phyloP scores from a whole-genome alignment of 1,139 yeast species.

The Wickerhamomyces sp. region DNA sequence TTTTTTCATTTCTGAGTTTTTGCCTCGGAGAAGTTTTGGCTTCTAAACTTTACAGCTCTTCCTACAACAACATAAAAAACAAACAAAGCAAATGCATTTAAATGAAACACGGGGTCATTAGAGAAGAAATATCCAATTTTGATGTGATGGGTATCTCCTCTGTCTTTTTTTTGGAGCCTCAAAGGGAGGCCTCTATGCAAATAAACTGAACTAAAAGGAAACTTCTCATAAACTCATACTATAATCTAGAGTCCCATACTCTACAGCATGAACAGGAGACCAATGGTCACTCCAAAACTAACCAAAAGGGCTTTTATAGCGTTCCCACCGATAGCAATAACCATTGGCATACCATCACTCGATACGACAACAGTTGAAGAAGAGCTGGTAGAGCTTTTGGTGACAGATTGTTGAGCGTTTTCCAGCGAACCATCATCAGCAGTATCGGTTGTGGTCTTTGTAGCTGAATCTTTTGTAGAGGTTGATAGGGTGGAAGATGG shows the following conservation, averaged over 20 bases:
- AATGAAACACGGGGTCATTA: too few species aligned
- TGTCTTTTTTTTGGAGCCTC: too few species aligned
- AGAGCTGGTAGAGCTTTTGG: background rate
- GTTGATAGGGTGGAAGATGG: conserved; percentile 2
- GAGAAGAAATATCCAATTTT: too few species aligned
- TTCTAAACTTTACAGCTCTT: too few species aligned
- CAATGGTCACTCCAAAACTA: conserved; percentile 4
- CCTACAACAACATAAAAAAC: too few species aligned
- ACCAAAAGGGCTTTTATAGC: conserved; percentile 9
- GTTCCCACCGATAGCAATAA: conserved; percentile 1
- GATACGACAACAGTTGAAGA: conserved; percentile 4
- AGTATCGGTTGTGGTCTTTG: background rate
- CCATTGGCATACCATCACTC: conserved; percentile 1
- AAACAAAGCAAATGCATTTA: too few species aligned
- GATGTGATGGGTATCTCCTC: too few species aligned
- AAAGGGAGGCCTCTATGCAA: background rate
- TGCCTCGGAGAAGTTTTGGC: too few species aligned
- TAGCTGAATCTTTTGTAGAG: background rate
- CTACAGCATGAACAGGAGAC: conserved; percentile 2
- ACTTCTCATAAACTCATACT: too few species aligned
- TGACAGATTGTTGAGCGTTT: background rate
- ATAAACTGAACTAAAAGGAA: background rate
- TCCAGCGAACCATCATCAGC: background rate
- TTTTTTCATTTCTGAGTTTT: background rate
- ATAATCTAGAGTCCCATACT: background rate